Conservation (phyloP, 148 eudicot species). For the Fagopyrum tataricum region DNA sequence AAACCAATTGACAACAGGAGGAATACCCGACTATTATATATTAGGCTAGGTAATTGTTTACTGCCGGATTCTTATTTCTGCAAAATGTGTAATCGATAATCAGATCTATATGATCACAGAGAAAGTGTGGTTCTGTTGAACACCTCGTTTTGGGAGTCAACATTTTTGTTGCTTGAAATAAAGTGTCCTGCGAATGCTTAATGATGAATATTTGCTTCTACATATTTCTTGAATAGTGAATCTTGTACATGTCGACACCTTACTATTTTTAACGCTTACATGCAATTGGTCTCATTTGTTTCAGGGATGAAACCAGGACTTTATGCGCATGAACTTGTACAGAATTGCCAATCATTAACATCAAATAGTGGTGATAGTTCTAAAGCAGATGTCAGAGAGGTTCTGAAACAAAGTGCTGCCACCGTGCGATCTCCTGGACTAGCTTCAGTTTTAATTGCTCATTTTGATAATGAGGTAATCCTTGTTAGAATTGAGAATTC, state of each 20-base stretch:
- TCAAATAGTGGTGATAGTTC: constrained; percentile 23
- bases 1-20: too few species aligned
- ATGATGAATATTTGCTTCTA: not conserved
- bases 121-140: not conserved
- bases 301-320: constrained; percentile 53
- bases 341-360: constrained; percentile 42
- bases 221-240: not conserved
- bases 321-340: constrained; percentile 62
- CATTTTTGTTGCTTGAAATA: not conserved
- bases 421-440: constrained; percentile 52
- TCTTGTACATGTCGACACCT: not conserved
- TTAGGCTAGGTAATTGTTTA: too few species aligned
- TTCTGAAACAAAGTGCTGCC: constrained; percentile 45
- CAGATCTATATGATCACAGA: not conserved
- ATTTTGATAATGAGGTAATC: constrained; percentile 60
- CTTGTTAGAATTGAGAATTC: not conserved
- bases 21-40: too few species aligned
- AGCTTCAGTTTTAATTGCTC: constrained; percentile 69
- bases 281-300: not conserved
- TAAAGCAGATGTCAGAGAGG: constrained; percentile 32
- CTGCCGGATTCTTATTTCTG: too few species aligned
- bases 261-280: not conserved
- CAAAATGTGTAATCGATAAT: too few species aligned
- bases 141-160: not conserved
- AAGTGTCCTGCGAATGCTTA: not conserved